Conservation (phyloP, 2,329 filamentous ascomycete species). For the Zymoseptoria tritici region DNA sequence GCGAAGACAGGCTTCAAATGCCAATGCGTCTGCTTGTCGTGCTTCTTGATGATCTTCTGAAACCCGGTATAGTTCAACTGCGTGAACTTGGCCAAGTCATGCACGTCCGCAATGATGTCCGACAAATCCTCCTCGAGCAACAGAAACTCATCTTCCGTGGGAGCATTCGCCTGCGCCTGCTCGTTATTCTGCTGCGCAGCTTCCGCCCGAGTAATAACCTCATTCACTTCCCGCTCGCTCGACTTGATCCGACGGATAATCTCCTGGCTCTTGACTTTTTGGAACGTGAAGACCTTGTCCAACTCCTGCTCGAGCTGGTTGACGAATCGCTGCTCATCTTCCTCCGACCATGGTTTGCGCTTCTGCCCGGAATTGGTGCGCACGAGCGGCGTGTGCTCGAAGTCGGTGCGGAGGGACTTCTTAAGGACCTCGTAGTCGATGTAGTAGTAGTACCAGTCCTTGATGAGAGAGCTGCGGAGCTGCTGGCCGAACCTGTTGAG, state of each 20-base stretch:
- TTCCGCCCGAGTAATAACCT: constrained; percentile 67
- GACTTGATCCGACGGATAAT: constrained; percentile 83
- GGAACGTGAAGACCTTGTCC: constrained; percentile 95
- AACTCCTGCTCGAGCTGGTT: constrained; percentile 80
- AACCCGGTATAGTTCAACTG: constrained; percentile 98
- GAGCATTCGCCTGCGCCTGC: constrained; percentile 36
- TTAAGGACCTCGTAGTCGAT: constrained; percentile 96
- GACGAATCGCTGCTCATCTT: constrained; percentile 86
- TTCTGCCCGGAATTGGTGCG: constrained; percentile 26
- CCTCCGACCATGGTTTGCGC: constrained; percentile 68
- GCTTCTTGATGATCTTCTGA: constrained; percentile 99
- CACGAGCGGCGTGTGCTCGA: constrained; percentile 45
- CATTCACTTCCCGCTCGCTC: constrained; percentile 81
- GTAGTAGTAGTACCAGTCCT: constrained; percentile 97
- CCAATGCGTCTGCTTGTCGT: constrained; percentile 90
- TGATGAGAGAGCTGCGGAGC: constrained; percentile 88
- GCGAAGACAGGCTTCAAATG: constrained; percentile 94
- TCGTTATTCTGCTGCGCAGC: constrained; percentile 35
- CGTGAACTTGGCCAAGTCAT: constrained; percentile 95
- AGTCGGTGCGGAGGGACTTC: constrained; percentile 69
- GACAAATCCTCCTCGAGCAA: constrained; percentile 89
- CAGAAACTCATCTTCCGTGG: constrained; percentile 87
- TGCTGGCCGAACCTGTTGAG: constrained; percentile 78
- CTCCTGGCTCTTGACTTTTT: constrained; percentile 94
- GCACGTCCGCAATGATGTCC: constrained; percentile 96